phyloP scores from a whole-genome alignment of 208 protist species.

The Trypanosoma brucei region DNA sequence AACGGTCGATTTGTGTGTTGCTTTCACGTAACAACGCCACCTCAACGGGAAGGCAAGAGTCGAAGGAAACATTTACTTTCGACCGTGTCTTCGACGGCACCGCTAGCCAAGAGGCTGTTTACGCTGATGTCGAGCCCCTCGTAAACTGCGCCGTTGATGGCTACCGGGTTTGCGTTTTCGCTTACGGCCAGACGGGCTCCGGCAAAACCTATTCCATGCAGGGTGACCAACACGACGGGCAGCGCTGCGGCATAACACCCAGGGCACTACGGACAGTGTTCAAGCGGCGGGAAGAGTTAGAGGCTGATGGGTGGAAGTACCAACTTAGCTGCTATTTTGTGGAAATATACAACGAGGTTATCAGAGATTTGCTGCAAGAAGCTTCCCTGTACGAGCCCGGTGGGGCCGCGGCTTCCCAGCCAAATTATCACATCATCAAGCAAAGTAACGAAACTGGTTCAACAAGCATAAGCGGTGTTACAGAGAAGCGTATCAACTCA shows the following conservation, averaged over 20 bases:
- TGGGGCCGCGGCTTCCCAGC: conserved; percentile 20
- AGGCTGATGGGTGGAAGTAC: conserved; percentile 76
- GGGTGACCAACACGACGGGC: conserved; percentile 35
- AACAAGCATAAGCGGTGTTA: conserved; percentile 68
- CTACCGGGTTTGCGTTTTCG: conserved; percentile 89
- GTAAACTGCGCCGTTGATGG: conserved; percentile 89
- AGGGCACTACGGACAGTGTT: conserved; percentile 78
- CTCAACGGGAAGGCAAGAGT: conserved; percentile 25
- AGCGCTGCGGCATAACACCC: conserved; percentile 74
- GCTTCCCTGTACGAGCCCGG: conserved; percentile 58
- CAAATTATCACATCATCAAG: conserved; percentile 65
- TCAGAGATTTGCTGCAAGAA: conserved; percentile 80
- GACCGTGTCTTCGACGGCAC: conserved; percentile 31
- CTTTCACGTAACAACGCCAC: conserved; percentile 27
- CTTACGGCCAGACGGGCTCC: conserved; percentile 90
- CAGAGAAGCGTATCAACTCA: conserved; percentile 31
- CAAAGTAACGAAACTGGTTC: conserved; percentile 37
- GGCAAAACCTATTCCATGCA: conserved; percentile 93
- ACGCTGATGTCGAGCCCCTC: conserved; percentile 85
- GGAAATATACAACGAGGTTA: conserved; percentile 92
- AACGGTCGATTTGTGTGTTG: conserved; percentile 13
- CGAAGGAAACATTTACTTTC: conserved; percentile 25
- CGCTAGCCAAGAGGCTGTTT: conserved; percentile 64
- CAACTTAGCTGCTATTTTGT: conserved; percentile 73
- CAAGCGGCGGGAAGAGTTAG: conserved; percentile 45